A percentile compares a stretch with the other conserved stretches of the same genome.
Evolutionary conservation across 225 moss, liverwort and hornwort species (phyloP).

Genomic region (Bryoerythrophyllum caledonicum): DNA sequence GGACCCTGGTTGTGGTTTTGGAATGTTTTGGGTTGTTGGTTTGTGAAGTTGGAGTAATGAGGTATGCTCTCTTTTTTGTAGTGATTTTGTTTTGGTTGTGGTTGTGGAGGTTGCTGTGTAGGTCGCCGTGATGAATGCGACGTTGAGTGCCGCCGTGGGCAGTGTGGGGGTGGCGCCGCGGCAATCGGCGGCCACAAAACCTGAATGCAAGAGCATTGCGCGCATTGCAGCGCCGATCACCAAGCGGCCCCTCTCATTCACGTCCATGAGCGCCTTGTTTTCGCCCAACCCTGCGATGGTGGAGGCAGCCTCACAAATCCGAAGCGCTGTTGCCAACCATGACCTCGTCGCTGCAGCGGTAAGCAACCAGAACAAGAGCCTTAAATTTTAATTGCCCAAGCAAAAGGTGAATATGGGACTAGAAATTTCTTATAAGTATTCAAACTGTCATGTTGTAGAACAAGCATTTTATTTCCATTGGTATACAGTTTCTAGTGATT

Average conservation of each 20-base stretch:
- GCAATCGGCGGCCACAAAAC: not conserved
- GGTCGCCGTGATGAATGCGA: slow-evolving; percentile 33
- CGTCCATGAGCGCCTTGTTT: slow-evolving; percentile 2
- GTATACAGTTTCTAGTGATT: no score
- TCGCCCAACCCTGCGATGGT: slow-evolving; percentile 1
- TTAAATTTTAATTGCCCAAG: not conserved
- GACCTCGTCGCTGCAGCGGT: slow-evolving; percentile 21
- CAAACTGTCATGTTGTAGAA: no score
- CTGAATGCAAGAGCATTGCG: slow-evolving; percentile 21
- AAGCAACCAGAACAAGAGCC: not conserved
- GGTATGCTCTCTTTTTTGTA: no score
- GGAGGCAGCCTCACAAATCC: not conserved
- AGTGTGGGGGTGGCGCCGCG: slow-evolving; percentile 5
- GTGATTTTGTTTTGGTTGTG: not conserved
- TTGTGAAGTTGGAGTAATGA: not conserved
- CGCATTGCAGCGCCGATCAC: not conserved
- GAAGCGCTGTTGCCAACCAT: slow-evolving; percentile 27
- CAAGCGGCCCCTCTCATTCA: not conserved
- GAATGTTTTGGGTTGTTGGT: not conserved
- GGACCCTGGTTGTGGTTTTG: not conserved
- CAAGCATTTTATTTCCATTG: no score
- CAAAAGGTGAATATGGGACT: no score
- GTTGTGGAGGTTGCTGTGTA: slow-evolving; percentile 4
- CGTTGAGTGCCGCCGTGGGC: slow-evolving; percentile 21
- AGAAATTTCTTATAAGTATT: no score